Percentiles rank a stretch among this genome's conserved stretches.
Evolutionary conservation across 1,284 basidiomycete species (phyloP).

Genomic region (Tilletia setariae): DNA sequence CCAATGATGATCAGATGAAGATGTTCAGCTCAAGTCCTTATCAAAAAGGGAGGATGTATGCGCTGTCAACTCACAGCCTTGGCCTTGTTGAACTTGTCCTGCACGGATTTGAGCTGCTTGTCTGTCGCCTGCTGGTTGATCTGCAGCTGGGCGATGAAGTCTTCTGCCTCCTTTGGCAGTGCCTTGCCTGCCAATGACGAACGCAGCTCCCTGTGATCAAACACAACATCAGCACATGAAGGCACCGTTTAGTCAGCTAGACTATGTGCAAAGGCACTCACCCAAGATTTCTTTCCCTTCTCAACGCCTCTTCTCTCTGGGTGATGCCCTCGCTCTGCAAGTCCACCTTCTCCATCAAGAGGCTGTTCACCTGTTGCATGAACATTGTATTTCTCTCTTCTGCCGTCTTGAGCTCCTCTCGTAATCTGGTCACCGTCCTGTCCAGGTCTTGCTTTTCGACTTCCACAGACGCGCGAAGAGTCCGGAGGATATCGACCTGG

Average conservation of each 20-base stretch:
- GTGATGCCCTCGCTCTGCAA: constrained; percentile 62
- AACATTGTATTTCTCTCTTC: constrained; percentile 84
- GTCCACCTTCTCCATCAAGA: constrained; percentile 85
- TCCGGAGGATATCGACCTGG: constrained; percentile 64
- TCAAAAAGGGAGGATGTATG: not conserved
- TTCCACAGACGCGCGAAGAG: constrained; percentile 79
- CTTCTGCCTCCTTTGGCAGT: constrained; percentile 74
- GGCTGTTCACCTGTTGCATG: constrained; percentile 63
- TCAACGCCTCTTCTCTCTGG: constrained; percentile 39
- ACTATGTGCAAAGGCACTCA: constrained; percentile 17
- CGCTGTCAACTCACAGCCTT: constrained; percentile 61
- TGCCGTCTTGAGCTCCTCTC: constrained; percentile 69
- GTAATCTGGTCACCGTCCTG: constrained; percentile 65
- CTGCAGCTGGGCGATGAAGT: constrained; percentile 71
- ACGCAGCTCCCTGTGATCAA: constrained; percentile 61
- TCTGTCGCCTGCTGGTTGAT: constrained; percentile 71
- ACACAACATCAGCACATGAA: not conserved
- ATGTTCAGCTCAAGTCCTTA: not conserved
- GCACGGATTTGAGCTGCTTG: constrained; percentile 68
- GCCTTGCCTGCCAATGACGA: constrained; percentile 70
- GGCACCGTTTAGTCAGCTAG: not conserved
- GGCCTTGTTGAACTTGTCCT: constrained; percentile 78
- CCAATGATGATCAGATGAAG: not conserved
- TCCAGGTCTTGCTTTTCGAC: constrained; percentile 78
- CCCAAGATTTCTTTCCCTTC: constrained; percentile 33